phyloP scores from a whole-genome alignment of 441 rosid genomes.

The Lepidium campestre region DNA sequence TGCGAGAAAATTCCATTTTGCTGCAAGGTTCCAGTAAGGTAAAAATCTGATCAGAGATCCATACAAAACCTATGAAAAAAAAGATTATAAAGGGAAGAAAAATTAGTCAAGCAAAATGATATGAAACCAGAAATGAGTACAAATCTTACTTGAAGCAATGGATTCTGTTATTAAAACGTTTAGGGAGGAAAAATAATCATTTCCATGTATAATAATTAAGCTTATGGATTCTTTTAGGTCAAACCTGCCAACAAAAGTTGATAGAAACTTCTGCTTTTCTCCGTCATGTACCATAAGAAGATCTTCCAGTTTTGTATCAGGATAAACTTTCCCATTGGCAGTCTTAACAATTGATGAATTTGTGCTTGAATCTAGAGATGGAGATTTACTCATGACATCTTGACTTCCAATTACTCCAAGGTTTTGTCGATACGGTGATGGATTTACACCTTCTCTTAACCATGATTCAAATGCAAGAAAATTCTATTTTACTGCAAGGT shows the following conservation, averaged over 20 bases:
- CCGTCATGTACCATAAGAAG: conserved; percentile 71
- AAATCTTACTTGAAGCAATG: conserved; percentile 57
- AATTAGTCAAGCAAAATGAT: conserved; percentile 1
- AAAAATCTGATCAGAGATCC: conserved; percentile 82
- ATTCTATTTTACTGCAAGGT: conserved; percentile 72
- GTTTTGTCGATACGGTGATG: conserved; percentile 58
- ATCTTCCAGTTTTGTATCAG: conserved; percentile 77
- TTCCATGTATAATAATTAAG: neutral
- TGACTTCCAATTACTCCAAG: conserved; percentile 60
- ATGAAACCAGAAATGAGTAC: neutral
- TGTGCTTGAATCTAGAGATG: conserved; percentile 30
- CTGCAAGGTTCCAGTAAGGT: conserved; percentile 76
- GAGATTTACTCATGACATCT: conserved; percentile 35
- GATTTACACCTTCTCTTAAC: conserved; percentile 87
- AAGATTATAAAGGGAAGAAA: neutral
- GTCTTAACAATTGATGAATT: conserved; percentile 30
- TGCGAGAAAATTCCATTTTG: conserved; percentile 77
- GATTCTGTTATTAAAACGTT: neutral
- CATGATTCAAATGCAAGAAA: conserved; percentile 89
- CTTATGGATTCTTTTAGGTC: conserved; percentile 10
- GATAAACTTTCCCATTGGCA: conserved; percentile 37
- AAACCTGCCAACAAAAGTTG: conserved; percentile 85
- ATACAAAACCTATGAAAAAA: conserved; percentile 58
- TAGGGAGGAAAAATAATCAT: neutral
- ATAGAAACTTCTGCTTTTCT: conserved; percentile 78